These are phyloP conservation scores for Coniochaeta pulveracea DNA, from an alignment of 2,329 filamentous ascomycete species.

Conservation along the genomic window DNA sequence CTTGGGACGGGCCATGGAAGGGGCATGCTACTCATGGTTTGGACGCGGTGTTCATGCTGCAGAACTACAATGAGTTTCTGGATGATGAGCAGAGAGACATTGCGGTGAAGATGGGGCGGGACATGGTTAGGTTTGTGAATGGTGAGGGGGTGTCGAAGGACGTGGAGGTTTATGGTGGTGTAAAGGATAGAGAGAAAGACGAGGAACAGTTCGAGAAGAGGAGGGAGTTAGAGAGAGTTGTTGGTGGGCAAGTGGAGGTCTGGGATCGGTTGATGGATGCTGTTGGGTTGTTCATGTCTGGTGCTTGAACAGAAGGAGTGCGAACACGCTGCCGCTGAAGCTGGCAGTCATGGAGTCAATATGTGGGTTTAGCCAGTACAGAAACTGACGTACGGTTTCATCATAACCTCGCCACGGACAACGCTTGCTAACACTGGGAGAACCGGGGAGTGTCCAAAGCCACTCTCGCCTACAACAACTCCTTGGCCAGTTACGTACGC, in stretches of 20 bases:
- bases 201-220: slow-evolving; percentile 2
- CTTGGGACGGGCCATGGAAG: slow-evolving; percentile 30
- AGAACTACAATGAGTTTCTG: slow-evolving; percentile 30
- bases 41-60: slow-evolving; percentile 30
- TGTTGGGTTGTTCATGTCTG: slow-evolving; percentile 6
- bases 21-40: slow-evolving; percentile 29
- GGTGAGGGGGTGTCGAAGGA: slow-evolving; percentile 10
- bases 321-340: too few relatives aligned
- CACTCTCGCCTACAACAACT: too few relatives aligned
- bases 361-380: too few relatives aligned
- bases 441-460: too few relatives aligned
- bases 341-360: too few relatives aligned
- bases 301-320: slow-evolving; percentile 5
- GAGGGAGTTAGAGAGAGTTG: slow-evolving; percentile 5
- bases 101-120: slow-evolving; percentile 20
- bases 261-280: slow-evolving; percentile 7
- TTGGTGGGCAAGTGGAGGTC: slow-evolving; percentile 5
- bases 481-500: too few relatives aligned
- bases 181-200: slow-evolving; percentile 2
- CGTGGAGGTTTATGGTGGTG: slow-evolving; percentile 6
- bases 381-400: too few relatives aligned
- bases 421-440: too few relatives aligned
- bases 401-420: too few relatives aligned
- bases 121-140: slow-evolving; percentile 25
- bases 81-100: slow-evolving; percentile 18